A percentile compares a stretch with the other conserved stretches of the same genome.
These are phyloP conservation scores for Prosopis cineraria DNA, from an alignment of 306 rosid genomes.

Conservation along the genomic window DNA sequence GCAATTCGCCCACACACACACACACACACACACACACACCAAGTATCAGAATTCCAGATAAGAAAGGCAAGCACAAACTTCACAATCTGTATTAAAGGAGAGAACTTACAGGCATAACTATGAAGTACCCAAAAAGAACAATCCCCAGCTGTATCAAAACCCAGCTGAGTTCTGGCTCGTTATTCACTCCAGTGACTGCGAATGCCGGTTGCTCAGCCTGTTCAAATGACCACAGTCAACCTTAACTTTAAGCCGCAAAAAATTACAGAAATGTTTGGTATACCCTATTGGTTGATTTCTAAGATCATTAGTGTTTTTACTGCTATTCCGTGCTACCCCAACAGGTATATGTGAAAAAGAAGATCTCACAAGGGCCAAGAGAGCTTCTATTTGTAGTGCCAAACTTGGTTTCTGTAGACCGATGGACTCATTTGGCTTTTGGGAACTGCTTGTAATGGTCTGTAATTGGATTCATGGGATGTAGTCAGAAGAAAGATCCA, in stretches of 20 bases:
- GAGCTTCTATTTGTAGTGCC: slow-evolving; percentile 67
- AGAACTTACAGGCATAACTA: slow-evolving; percentile 68
- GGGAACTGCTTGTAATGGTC: slow-evolving; percentile 40
- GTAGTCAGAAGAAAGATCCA: slow-evolving; percentile 10
- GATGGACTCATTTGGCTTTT: slow-evolving; percentile 41
- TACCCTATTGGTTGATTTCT: not conserved
- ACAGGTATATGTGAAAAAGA: not conserved
- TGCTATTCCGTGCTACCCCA: not conserved
- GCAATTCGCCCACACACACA: slow-evolving; percentile 34
- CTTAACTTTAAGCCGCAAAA: not conserved
- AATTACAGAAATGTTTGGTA: not conserved
- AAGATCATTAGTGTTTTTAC: not conserved
- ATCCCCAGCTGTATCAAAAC: slow-evolving; percentile 62
- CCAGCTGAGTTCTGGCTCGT: slow-evolving; percentile 53
- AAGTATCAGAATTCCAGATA: not conserved
- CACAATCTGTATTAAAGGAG: not conserved
- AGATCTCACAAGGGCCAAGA: slow-evolving; percentile 69
- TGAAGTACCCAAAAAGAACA: slow-evolving; percentile 66
- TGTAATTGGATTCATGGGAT: slow-evolving; percentile 42
- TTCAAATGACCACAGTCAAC: slow-evolving; percentile 20
- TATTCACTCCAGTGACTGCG: slow-evolving; percentile 78
- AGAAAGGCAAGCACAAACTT: not conserved
- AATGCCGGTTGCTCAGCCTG: slow-evolving; percentile 74
- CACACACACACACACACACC: not conserved
- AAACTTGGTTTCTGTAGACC: slow-evolving; percentile 52